A percentile compares a stretch with the other conserved stretches of the same genome.
These are phyloP conservation scores for Fusarium xyrophilum DNA, from an alignment of 2,329 filamentous ascomycete genomes.

Conservation along the genomic window DNA sequence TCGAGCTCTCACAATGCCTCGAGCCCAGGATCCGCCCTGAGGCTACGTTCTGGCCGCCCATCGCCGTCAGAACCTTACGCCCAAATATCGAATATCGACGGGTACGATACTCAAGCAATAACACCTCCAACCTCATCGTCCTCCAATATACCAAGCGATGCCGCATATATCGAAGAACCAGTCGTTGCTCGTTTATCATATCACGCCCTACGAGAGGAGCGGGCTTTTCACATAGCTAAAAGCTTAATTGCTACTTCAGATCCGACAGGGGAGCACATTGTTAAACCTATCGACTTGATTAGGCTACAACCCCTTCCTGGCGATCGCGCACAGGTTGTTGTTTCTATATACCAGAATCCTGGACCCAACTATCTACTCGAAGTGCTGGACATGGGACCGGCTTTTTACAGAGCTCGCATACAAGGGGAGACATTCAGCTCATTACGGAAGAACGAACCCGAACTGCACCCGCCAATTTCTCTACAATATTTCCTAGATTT, in stretches of 20 bases:
- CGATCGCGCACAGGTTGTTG: constrained; percentile 74
- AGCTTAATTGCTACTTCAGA: constrained; percentile 74
- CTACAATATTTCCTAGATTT: constrained; percentile 86
- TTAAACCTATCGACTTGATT: constrained; percentile 80
- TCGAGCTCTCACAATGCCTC: constrained; percentile 55
- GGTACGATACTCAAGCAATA: constrained; percentile 49
- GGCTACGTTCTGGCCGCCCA: constrained; percentile 52
- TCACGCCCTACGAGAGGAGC: constrained; percentile 82
- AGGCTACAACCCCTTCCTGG: constrained; percentile 71
- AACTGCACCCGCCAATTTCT: constrained; percentile 67
- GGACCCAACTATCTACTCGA: constrained; percentile 76
- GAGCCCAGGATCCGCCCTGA: constrained; percentile 53
- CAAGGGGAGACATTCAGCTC: constrained; percentile 59
- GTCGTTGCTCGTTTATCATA: constrained; percentile 84
- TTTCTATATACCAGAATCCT: constrained; percentile 81
- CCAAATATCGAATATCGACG: constrained; percentile 45
- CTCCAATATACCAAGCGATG: constrained; percentile 51
- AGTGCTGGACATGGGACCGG: constrained; percentile 79
- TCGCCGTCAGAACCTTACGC: constrained; percentile 52
- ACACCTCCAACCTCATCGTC: constrained; percentile 45
- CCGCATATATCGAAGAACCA: constrained; percentile 65
- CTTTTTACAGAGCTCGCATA: constrained; percentile 67
- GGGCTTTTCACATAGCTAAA: constrained; percentile 84
- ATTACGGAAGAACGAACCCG: constrained; percentile 53
- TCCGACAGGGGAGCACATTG: constrained; percentile 75